A percentile compares a stretch with the other conserved stretches of the same genome.
These are phyloP conservation scores for Termitomyces sp. DNA, from an alignment of 768 basidiomycete genomes.

Conservation along the genomic window DNA sequence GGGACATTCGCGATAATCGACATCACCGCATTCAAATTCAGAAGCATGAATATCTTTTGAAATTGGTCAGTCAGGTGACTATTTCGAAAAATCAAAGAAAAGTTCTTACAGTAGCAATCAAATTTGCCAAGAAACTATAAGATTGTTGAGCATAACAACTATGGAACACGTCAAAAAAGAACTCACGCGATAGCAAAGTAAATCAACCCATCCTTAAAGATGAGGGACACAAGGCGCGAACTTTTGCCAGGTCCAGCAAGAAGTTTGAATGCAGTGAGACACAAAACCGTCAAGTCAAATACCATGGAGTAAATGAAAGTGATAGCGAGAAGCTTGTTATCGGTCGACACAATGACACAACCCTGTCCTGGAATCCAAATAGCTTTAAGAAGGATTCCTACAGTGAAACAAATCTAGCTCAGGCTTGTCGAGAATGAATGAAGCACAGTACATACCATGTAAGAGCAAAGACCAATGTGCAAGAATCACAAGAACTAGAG, in stretches of 20 bases:
- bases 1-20: slow-evolving; percentile 71
- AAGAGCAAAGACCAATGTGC: slow-evolving; percentile 70
- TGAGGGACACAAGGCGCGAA: slow-evolving; percentile 54
- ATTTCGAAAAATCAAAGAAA: neutral
- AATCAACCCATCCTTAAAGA: slow-evolving; percentile 69
- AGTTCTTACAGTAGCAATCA: slow-evolving; percentile 56
- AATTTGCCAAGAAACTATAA: slow-evolving; percentile 58
- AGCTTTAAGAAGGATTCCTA: slow-evolving; percentile 58
- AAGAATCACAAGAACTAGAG: slow-evolving; percentile 50
- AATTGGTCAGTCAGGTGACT: slow-evolving; percentile 4
- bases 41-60: slow-evolving; percentile 51
- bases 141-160: slow-evolving; percentile 1
- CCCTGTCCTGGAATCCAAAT: slow-evolving; percentile 41
- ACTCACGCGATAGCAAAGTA: slow-evolving; percentile 69
- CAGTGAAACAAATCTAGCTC: neutral
- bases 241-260: slow-evolving; percentile 36
- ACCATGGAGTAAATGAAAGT: slow-evolving; percentile 73
- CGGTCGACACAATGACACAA: slow-evolving; percentile 55
- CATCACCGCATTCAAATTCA: slow-evolving; percentile 68
- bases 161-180: neutral
- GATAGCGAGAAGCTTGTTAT: slow-evolving; percentile 53
- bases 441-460: slow-evolving; percentile 38
- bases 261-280: slow-evolving; percentile 58
- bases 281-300: slow-evolving; percentile 61
- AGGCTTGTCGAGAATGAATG: neutral